phyloP scores from a whole-genome alignment of 352 stramenopile genomes.

The Pythium phragmitis region DNA sequence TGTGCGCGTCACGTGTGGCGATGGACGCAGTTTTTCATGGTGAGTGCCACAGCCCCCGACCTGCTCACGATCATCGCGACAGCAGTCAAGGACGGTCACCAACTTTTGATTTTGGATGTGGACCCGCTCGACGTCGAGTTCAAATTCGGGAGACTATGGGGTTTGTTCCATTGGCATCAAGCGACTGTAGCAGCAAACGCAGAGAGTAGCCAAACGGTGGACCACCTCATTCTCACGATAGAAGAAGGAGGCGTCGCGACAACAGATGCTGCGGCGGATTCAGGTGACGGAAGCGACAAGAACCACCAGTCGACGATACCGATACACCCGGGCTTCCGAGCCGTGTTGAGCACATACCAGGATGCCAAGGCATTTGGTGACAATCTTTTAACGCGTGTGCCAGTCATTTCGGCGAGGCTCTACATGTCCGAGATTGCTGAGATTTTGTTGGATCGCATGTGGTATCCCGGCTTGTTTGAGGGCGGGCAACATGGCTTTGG shows the following conservation, averaged over 20 bases:
- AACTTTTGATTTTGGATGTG: conserved; percentile 60
- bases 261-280: background rate
- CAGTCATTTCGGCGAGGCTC: conserved; percentile 34
- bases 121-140: conserved; percentile 39
- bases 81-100: conserved; percentile 45
- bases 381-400: conserved; percentile 26
- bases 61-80: conserved; percentile 34
- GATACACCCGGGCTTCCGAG: conserved; percentile 41
- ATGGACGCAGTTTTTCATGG: conserved; percentile 47
- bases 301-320: conserved; percentile 21
- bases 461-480: conserved; percentile 27
- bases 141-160: conserved; percentile 16
- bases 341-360: conserved; percentile 42
- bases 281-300: background rate
- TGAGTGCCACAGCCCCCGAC: conserved; percentile 33
- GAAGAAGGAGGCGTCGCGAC: background rate
- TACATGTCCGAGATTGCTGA: conserved; percentile 33
- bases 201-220: background rate
- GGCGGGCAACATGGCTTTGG: conserved; percentile 17
- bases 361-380: conserved; percentile 42
- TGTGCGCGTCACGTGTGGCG: conserved; percentile 40
- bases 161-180: conserved; percentile 36
- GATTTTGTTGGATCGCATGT: conserved; percentile 51
- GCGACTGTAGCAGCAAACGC: background rate
- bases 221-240: conserved; percentile 4